These are phyloP conservation scores for Calonectria pseudoreteaudii DNA, from an alignment of 2,329 filamentous ascomycete genomes.

Conservation along the genomic window DNA sequence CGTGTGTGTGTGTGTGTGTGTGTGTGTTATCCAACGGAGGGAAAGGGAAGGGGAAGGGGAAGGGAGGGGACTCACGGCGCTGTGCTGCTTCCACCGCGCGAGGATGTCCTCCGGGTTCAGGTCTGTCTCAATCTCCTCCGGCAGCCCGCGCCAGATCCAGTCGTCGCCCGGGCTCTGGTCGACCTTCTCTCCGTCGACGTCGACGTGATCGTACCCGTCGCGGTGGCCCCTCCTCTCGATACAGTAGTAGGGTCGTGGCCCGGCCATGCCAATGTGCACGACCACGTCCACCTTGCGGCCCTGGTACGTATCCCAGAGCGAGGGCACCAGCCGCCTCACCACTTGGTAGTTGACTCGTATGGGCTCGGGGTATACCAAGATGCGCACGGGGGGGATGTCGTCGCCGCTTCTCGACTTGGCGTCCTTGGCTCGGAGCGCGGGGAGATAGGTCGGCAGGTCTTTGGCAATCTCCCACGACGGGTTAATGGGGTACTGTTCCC, in stretches of 20 bases:
- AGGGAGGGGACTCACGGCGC: conserved; percentile 57
- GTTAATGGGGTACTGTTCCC: conserved; percentile 77
- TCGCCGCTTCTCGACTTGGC: conserved; percentile 41
- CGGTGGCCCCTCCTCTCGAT: conserved; percentile 78
- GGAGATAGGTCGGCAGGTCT: conserved; percentile 74
- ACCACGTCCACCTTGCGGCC: conserved; percentile 69
- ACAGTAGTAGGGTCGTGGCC: conserved; percentile 72
- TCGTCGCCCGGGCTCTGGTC: conserved; percentile 60
- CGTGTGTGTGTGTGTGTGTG: neutral
- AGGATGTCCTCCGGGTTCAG: conserved; percentile 70
- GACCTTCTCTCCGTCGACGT: conserved; percentile 74
- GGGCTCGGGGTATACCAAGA: conserved; percentile 73
- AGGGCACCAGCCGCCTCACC: conserved; percentile 73
- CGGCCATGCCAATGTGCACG: conserved; percentile 85
- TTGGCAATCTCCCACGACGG: conserved; percentile 84
- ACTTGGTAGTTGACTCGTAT: conserved; percentile 78
- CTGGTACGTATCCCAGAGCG: conserved; percentile 64
- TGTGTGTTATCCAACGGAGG: neutral
- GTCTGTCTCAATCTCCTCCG: conserved; percentile 67
- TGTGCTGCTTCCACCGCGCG: conserved; percentile 64
- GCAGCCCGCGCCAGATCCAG: conserved; percentile 67
- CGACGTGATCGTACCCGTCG: conserved; percentile 76
- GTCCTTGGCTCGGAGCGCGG: conserved; percentile 60
- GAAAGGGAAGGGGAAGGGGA: neutral
- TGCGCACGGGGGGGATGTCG: conserved; percentile 63